Conservation (phyloP, 164 flowering plant species). For the Piper longum region DNA sequence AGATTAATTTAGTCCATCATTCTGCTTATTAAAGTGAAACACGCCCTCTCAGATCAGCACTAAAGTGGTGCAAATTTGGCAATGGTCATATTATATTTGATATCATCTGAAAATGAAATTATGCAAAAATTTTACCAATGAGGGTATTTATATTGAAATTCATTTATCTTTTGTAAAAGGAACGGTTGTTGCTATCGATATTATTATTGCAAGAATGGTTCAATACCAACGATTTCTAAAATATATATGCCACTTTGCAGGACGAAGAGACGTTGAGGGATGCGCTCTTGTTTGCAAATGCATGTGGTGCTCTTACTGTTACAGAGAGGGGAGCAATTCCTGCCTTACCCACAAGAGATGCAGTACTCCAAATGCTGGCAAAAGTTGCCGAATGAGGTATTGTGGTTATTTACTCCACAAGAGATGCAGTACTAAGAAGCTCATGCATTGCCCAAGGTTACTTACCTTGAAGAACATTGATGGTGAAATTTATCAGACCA, state of each 20-base stretch:
- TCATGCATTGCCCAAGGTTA: neutral
- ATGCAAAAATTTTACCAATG: no score
- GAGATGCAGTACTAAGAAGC: no score
- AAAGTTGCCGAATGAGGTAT: slow-evolving; percentile 3
- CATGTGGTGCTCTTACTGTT: slow-evolving; percentile 75
- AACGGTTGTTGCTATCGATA: neutral
- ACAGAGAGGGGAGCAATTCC: slow-evolving; percentile 68
- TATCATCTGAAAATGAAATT: no score
- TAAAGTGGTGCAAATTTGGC: no score
- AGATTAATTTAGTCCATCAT: no score
- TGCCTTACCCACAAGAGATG: slow-evolving; percentile 42
- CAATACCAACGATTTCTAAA: neutral
- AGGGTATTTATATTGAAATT: no score
- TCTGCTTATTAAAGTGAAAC: no score
- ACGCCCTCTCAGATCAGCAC: no score
- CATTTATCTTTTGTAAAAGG: neutral
- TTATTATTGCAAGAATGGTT: neutral
- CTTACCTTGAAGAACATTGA: neutral
- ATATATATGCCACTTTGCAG: slow-evolving; percentile 22
- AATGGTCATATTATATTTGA: no score
- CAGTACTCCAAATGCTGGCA: slow-evolving; percentile 19
- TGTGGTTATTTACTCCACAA: no score
- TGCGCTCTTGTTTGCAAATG: slow-evolving; percentile 75
- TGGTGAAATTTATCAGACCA: neutral
- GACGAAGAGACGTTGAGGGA: slow-evolving; percentile 60